Conservation (phyloP, 2,329 filamentous ascomycete species). For the Cytospora piceicola region DNA sequence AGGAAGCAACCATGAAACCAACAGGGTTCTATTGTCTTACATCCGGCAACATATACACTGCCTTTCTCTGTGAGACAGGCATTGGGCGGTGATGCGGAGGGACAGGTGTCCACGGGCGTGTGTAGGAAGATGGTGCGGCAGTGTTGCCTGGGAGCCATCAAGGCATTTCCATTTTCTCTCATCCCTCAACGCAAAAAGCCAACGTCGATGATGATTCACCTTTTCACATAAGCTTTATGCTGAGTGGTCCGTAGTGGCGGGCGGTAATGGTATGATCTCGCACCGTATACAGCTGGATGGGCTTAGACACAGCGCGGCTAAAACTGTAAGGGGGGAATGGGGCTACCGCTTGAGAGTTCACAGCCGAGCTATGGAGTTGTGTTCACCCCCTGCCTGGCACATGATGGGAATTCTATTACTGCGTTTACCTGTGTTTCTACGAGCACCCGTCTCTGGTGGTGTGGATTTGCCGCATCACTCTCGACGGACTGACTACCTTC, state of each 20-base stretch:
- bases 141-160: conserved; percentile 18
- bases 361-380: conserved; percentile 3
- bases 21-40: background rate
- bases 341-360: conserved; percentile 7
- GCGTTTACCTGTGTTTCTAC: background rate
- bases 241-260: background rate
- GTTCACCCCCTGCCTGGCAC: conserved; percentile 19
- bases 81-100: conserved; percentile 11
- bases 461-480: background rate
- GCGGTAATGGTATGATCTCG: conserved; percentile 13
- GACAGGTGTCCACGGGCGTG: conserved; percentile 18
- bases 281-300: conserved; percentile 21
- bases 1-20: conserved; percentile 13
- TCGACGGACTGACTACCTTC: background rate
- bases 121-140: conserved; percentile 12
- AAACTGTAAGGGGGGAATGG: conserved; percentile 1
- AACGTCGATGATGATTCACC: conserved; percentile 11
- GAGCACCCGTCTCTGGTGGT: background rate
- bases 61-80: conserved; percentile 3
- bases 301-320: conserved; percentile 24
- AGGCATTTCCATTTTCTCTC: conserved; percentile 11
- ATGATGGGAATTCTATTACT: conserved; percentile 26
- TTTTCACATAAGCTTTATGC: conserved; percentile 13
- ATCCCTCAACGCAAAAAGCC: conserved; percentile 15
- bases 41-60: conserved; percentile 10